These are phyloP conservation scores for Hsuehochloa calcarea DNA, from an alignment of 176 grass and related monocot genomes.

Conservation along the genomic window DNA sequence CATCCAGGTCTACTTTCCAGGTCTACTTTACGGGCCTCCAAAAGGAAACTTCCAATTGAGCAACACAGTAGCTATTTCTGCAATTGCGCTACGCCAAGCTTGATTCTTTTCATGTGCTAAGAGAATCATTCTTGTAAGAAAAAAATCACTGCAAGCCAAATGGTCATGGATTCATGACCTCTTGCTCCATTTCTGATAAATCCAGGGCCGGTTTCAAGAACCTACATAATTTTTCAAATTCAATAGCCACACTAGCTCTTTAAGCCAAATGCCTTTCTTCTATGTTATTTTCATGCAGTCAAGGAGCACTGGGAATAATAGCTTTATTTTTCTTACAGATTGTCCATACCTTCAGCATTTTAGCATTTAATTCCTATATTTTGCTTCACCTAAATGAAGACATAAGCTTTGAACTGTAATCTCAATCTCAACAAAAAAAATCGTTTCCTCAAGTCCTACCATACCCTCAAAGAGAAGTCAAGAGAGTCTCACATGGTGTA, in stretches of 20 bases:
- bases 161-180: neutral
- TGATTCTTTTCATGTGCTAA: neutral
- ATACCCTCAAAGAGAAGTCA: neutral
- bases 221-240: neutral
- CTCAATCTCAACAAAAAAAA: neutral
- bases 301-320: neutral
- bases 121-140: neutral
- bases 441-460: neutral
- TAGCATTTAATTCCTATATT: neutral
- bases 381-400: neutral
- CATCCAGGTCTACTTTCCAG: neutral
- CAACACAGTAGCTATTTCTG: neutral
- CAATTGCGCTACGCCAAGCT: neutral
- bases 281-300: neutral
- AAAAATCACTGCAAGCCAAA: neutral
- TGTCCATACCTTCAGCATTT: slow-evolving; percentile 13
- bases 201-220: neutral
- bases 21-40: neutral
- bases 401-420: slow-evolving; percentile 3
- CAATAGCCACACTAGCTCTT: neutral
- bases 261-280: neutral
- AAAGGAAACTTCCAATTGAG: slow-evolving; percentile 2
- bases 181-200: neutral
- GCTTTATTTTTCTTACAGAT: neutral
- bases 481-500: neutral